Base-by-base conservation (phyloP, 192 early-diverging fungal genomes). In the Podila horticola region DNA sequence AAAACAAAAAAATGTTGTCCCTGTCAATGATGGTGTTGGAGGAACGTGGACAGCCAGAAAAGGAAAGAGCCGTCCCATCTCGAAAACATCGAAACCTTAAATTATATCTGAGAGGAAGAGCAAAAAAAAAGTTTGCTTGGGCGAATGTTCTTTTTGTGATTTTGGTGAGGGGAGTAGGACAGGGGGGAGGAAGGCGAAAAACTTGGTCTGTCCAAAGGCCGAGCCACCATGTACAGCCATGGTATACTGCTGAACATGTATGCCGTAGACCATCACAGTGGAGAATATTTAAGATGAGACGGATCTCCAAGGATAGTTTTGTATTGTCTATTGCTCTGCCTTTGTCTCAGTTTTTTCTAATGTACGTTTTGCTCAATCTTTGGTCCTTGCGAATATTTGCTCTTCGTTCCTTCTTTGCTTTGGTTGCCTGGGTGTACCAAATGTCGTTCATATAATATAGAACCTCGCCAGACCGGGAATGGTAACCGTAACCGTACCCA, bases 401-500 rank as follows among this genome's bases (percentile, higher is more conserved):
- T 45, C 15, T 45, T 45, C 15, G 8, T 45, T 34, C 33, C 33
- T 34, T 34, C 33, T 4, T 41, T 45, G 41, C 41, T 17, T 45
- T 45, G 41, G 41, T 45, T 45, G 41, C 41, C 41, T 45, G 41
- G 41, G 11, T 45, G 1, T 45, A 17, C 41, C 41, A 45, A 45
- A 15, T 17, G 41, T 45, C 15, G 41, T 13, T 12, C 9, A 36
- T 36, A 8, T 20, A 10, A 55, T 19, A 52, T 55, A 55, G 52
- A 55, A 26, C 9, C n/a, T 2, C 52, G 52, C 52, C 52, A 24
- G 22, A 26, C 52, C n/a, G 52, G n/a, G 52, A 55, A 55, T 26
- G 52, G 52, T 24, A 62, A 26, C 4, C 77, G 77, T n/a, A 50
- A 22, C 22, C 77, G 77, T 20, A 55, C 71, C 24, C 58, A 69